These are phyloP conservation scores for Nannochloropsis oceanica DNA, from an alignment of 108 stramenopile genomes.

Conservation along the genomic window DNA sequence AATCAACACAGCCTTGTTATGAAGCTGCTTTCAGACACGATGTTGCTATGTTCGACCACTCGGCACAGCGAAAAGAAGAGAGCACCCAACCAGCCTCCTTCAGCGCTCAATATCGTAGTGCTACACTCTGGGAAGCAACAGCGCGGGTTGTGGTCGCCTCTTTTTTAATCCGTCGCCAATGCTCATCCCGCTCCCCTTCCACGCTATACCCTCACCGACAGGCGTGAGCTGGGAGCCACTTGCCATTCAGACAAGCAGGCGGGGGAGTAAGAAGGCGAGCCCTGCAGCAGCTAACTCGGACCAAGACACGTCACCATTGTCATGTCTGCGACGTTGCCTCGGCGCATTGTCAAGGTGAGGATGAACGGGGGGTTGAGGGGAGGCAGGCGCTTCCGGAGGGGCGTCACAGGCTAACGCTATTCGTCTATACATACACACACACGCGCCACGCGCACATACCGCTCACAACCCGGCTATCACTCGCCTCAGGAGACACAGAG, in stretches of 20 bases:
- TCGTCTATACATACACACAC: neutral
- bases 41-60: too few relatives aligned
- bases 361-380: neutral
- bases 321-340: slow-evolving; percentile 20
- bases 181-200: neutral
- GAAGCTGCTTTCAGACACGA: too few relatives aligned
- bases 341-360: slow-evolving; percentile 20
- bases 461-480: neutral
- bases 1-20: too few relatives aligned
- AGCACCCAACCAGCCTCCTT: too few relatives aligned
- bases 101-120: too few relatives aligned
- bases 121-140: too few relatives aligned
- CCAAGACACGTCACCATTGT: neutral
- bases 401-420: neutral
- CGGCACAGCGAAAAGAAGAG: too few relatives aligned
- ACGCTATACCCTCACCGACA: neutral
- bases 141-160: too few relatives aligned
- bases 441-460: neutral
- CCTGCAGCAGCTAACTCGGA: neutral
- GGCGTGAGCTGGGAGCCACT: neutral
- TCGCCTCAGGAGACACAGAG: slow-evolving; percentile 72
- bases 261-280: neutral
- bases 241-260: neutral
- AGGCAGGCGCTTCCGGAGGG: neutral
- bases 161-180: too few relatives aligned